Evolutionary conservation across 139 green algal species (phyloP), one percentile per base, ranked within the genome.

Genomic region (Nannochloris sp.): DNA sequence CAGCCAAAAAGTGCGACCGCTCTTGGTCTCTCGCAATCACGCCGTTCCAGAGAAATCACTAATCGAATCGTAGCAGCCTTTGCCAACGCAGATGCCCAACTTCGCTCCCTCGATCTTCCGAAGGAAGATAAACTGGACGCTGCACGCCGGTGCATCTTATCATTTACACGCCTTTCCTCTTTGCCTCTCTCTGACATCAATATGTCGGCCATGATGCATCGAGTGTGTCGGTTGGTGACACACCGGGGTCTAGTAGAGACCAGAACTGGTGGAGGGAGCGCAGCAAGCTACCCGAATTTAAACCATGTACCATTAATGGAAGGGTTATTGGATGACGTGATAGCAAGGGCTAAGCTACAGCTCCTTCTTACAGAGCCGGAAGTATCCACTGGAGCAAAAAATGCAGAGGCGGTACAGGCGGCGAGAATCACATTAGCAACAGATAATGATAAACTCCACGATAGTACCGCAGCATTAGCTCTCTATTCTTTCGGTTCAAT

Each of bases 271-370:
- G 48, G 19, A 9, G 12, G 10, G 9, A 30, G 12, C 10, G 35
- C 12, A 9, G 48, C 29, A 10, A 39, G 10, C 48, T 59, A 59
- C 48, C 9, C 35, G 48, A 30, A 59, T 59, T 29, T 59, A 10
- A 19, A 39, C 10, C 48, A 10, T 29, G 48, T 59, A 59, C 19
- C 29, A 29, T 19, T 9, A 30, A 19, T 39, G 19, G n/a, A n/a
- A n/a, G 87, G 87, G 0, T 54, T 96, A 7, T 68, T 95, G 1
- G 82, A 95, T 53, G 73, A 83, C 27, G 37, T 95, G 0, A 83
- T 87, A 3, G 9, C 73, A 1, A 76, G 75, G 23, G 72, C 74
- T 1, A 31, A 81, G 44, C 66, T 95, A 33, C 30, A 68, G 58
- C n/a, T n/a, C n/a, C n/a, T n/a, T n/a, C n/a, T n/a, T n/a, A n/a